phyloP scores from a whole-genome alignment of 1,139 yeast genomes.

The Hyphopichia pseudoburtonii region DNA sequence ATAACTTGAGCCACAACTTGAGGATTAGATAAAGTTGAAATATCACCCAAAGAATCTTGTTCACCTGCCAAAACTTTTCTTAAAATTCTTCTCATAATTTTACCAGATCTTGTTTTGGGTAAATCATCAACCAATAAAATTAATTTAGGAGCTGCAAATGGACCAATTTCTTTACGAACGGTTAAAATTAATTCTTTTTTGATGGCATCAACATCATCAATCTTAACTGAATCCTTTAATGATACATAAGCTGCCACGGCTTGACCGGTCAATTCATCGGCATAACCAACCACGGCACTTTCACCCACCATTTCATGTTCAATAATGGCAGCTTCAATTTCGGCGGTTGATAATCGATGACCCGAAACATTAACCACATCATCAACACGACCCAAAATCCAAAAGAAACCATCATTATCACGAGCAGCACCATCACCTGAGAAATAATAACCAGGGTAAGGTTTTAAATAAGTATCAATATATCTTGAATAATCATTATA shows the following conservation, averaged over 20 bases:
- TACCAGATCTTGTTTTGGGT: slow-evolving; percentile 83
- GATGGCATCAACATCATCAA: slow-evolving; percentile 51
- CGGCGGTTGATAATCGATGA: slow-evolving; percentile 78
- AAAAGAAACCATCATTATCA: slow-evolving; percentile 72
- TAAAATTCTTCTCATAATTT: slow-evolving; percentile 80
- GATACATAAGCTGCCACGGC: slow-evolving; percentile 83
- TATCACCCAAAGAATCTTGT: slow-evolving; percentile 76
- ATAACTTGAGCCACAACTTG: slow-evolving; percentile 66
- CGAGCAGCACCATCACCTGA: slow-evolving; percentile 85
- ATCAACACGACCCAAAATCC: slow-evolving; percentile 82
- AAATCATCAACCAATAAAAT: slow-evolving; percentile 72
- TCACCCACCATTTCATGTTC: slow-evolving; percentile 72
- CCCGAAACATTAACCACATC: slow-evolving; percentile 84
- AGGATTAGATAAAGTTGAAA: slow-evolving; percentile 75
- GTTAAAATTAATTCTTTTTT: slow-evolving; percentile 71
- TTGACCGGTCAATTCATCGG: slow-evolving; percentile 79
- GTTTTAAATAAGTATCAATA: slow-evolving; percentile 69
- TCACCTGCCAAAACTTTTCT: slow-evolving; percentile 78
- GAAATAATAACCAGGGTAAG: slow-evolving; percentile 69
- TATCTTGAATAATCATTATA: slow-evolving; percentile 68
- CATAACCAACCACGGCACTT: slow-evolving; percentile 78
- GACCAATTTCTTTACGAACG: slow-evolving; percentile 79
- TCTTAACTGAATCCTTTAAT: slow-evolving; percentile 46
- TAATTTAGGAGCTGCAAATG: slow-evolving; percentile 79
- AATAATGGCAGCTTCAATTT: slow-evolving; percentile 75